Evolutionary conservation across 2,329 filamentous ascomycete species (phyloP), one percentile per base, ranked within the genome.

Genomic region (Exophiala calicioides): DNA sequence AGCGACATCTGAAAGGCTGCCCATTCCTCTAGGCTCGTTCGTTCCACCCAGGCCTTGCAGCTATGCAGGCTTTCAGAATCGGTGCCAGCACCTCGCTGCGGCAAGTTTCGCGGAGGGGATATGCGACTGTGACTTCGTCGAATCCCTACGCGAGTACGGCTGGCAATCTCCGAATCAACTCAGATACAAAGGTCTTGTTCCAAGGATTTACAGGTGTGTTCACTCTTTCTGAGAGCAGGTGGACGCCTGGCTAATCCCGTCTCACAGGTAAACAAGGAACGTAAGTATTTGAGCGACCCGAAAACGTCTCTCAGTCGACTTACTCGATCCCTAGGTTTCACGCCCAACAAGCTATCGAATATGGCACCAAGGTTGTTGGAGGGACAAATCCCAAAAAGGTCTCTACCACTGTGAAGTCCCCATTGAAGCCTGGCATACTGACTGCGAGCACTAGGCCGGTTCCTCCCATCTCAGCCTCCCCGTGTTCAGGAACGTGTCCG

Each of bases 301-400:
- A n/a, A n/a, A n/a, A n/a, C n/a, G n/a, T n/a, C n/a, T n/a, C n/a
- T n/a, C n/a, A n/a, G n/a, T n/a, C n/a, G n/a, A n/a, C n/a, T n/a
- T n/a, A n/a, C n/a, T n/a, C n/a, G n/a, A n/a, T n/a, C n/a, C n/a
- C 4, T 26, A 97, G 91, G 63, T 98, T 98, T 80, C 93, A 98
- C 73, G 93, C 93, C 59, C 81, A 89, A 70, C 90, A 96, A 77
- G 93, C 93, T 60, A 96, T 98, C 73, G 93, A 95, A 72, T 98
- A 98, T 75, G 93, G 91, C 70, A 98, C 93, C 63, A 91, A 95
- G 70, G 89, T 98, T 60, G 90, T 98, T 60, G 93, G 93, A 71
- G 93, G 93, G 68, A 97, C 91, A 66, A 97, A 97, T 78, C 93
- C 93, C 68, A 97, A 95, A 81, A 98, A 98, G 79, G 20, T 43